Evolutionary conservation across 2,329 filamentous ascomycete species (phyloP).

Genomic region (Sphaerulina vaccinii): DNA sequence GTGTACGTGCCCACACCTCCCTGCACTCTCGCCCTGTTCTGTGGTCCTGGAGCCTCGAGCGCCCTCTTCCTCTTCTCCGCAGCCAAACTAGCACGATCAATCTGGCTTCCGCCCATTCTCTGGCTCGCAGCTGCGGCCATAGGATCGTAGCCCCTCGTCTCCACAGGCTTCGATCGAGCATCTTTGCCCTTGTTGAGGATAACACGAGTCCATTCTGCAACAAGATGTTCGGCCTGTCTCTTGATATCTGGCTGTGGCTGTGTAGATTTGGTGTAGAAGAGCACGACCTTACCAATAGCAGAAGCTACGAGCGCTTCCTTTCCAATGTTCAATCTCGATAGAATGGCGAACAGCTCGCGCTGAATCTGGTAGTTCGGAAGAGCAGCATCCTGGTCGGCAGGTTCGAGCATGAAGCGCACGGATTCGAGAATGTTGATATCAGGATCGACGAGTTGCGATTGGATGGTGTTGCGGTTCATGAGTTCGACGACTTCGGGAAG

Average conservation of each 20-base stretch:
- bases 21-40: constrained; percentile 60
- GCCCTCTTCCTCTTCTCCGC: constrained; percentile 53
- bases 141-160: constrained; percentile 60
- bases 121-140: constrained; percentile 33
- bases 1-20: constrained; percentile 61
- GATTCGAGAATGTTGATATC: constrained; percentile 94
- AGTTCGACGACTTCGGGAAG: constrained; percentile 85
- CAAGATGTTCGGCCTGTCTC: constrained; percentile 85
- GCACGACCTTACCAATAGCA: constrained; percentile 91
- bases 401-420: constrained; percentile 96
- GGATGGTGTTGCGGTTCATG: constrained; percentile 84
- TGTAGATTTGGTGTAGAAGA: constrained; percentile 96
- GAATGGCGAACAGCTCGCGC: constrained; percentile 81
- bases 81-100: constrained; percentile 43
- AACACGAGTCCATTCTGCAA: constrained; percentile 92
- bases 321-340: constrained; percentile 79
- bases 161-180: constrained; percentile 80
- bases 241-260: constrained; percentile 86
- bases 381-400: constrained; percentile 80
- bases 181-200: constrained; percentile 84
- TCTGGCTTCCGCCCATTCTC: constrained; percentile 35
- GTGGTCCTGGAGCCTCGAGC: constrained; percentile 53
- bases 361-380: constrained; percentile 97
- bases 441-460: constrained; percentile 81
- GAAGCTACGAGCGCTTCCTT: constrained; percentile 88